A percentile compares a stretch with the other conserved stretches of the same genome.
These are phyloP conservation scores for Mortierella alpina DNA, from an alignment of 192 early-diverging fungal species.

Conservation along the genomic window DNA sequence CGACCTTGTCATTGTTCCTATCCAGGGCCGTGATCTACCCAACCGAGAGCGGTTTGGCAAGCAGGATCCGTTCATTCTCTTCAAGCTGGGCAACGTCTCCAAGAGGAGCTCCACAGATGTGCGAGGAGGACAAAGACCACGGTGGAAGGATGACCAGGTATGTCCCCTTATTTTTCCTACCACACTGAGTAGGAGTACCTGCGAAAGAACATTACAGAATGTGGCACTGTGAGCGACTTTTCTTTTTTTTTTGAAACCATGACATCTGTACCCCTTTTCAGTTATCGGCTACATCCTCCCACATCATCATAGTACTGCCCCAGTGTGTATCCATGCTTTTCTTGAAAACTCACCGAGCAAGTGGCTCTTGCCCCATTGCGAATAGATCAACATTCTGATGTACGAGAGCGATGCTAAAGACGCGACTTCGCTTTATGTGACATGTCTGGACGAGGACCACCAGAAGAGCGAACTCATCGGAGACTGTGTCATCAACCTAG, in stretches of 20 bases:
- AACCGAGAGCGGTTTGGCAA: conserved; percentile 60
- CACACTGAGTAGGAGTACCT: too few species aligned
- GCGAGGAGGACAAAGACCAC: conserved; percentile 66
- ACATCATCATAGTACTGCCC: too few species aligned
- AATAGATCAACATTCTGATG: conserved; percentile 57
- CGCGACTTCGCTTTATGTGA: conserved; percentile 51
- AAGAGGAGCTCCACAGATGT: conserved; percentile 62
- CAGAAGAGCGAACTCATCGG: conserved; percentile 64
- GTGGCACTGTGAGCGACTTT: too few species aligned
- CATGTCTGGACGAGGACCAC: conserved; percentile 65
- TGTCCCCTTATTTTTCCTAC: not conserved
- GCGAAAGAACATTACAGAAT: too few species aligned
- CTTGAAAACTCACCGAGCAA: too few species aligned
- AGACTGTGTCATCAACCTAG: conserved; percentile 61
- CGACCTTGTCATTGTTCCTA: conserved; percentile 42
- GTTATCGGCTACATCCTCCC: too few species aligned
- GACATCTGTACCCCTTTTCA: too few species aligned
- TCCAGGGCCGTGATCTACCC: conserved; percentile 47
- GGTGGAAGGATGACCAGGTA: conserved; percentile 69
- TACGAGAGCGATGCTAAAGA: conserved; percentile 59
- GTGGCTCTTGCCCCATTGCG: not conserved
- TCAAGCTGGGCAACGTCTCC: conserved; percentile 58
- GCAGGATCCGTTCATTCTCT: conserved; percentile 64
- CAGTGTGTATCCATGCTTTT: too few species aligned
- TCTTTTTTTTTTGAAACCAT: too few species aligned